Conservation (phyloP, 331 rosid species). For the Malus hybrid region DNA sequence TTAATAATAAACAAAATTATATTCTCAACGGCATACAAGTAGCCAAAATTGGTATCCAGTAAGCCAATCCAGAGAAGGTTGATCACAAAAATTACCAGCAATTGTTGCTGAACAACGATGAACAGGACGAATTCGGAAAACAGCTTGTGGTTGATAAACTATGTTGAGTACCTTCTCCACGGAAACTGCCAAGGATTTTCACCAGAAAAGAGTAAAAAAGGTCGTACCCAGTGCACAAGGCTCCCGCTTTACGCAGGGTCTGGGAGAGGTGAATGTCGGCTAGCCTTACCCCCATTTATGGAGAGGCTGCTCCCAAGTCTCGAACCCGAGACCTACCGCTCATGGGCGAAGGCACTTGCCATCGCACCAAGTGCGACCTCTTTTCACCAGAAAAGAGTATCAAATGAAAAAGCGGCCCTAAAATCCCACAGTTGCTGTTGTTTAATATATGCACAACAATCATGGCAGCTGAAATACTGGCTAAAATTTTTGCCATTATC, state of each 20-base stretch:
- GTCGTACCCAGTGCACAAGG: too few relatives aligned
- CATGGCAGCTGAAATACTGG: neutral
- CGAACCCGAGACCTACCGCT: too few relatives aligned
- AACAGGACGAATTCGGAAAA: slow-evolving; percentile 81
- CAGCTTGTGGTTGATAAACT: slow-evolving; percentile 93
- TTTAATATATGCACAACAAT: neutral
- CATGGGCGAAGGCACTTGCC: too few relatives aligned
- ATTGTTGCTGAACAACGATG: slow-evolving; percentile 89
- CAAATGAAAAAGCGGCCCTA: neutral
- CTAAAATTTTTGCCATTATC: neutral
- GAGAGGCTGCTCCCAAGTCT: too few relatives aligned
- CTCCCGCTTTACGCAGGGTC: too few relatives aligned
- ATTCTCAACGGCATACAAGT: neutral
- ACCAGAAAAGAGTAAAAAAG: slow-evolving; percentile 5
- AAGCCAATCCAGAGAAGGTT: neutral
- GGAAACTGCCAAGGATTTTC: slow-evolving; percentile 49
- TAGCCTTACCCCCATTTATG: too few relatives aligned
- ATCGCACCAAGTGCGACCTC: too few relatives aligned
- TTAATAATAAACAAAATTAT: neutral
- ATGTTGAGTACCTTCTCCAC: slow-evolving; percentile 88
- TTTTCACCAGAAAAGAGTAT: slow-evolving; percentile 6
- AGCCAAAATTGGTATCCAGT: neutral
- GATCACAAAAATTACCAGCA: slow-evolving; percentile 44
- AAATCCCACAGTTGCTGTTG: neutral
- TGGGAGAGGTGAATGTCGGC: too few relatives aligned